Evolutionary conservation across 192 early-diverging fungal species (phyloP).

Genomic region (Rhizophlyctis rosea): DNA sequence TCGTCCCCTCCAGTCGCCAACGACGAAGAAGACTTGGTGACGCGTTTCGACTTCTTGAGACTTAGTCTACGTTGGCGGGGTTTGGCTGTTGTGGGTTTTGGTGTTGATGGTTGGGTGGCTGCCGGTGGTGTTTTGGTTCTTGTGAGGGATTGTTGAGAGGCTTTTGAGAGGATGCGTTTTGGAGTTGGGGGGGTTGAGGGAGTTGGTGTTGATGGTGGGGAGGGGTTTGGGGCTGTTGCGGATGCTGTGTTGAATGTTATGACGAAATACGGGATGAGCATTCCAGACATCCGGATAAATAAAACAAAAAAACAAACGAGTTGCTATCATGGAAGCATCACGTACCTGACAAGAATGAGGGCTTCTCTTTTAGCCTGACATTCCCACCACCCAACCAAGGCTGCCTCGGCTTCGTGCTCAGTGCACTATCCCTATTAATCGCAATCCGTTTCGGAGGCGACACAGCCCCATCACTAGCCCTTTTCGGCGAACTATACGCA

Average conservation of each 20-base stretch:
- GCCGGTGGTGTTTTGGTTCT: not conserved
- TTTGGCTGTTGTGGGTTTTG: too few species aligned
- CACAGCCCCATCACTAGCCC: not conserved
- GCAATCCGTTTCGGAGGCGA: not conserved
- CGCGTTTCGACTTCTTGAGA: too few species aligned
- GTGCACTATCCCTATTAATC: not conserved
- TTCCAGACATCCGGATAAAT: not conserved
- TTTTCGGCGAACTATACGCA: not conserved
- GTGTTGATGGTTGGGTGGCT: not conserved
- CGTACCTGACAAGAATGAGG: not conserved
- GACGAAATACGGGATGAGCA: not conserved
- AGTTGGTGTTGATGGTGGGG: not conserved
- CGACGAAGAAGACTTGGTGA: too few species aligned
- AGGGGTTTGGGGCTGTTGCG: not conserved
- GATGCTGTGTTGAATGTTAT: not conserved
- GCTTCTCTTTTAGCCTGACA: not conserved
- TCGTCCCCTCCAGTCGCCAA: too few species aligned
- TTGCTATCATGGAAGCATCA: too few species aligned
- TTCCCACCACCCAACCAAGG: not conserved
- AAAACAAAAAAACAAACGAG: not conserved
- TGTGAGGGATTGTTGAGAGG: not conserved
- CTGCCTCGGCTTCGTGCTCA: not conserved
- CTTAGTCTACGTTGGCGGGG: too few species aligned
- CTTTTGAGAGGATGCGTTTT: not conserved
- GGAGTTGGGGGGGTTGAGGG: not conserved